Conservation (phyloP, 768 basidiomycete genomes). For the Mycena albidolilacea region DNA sequence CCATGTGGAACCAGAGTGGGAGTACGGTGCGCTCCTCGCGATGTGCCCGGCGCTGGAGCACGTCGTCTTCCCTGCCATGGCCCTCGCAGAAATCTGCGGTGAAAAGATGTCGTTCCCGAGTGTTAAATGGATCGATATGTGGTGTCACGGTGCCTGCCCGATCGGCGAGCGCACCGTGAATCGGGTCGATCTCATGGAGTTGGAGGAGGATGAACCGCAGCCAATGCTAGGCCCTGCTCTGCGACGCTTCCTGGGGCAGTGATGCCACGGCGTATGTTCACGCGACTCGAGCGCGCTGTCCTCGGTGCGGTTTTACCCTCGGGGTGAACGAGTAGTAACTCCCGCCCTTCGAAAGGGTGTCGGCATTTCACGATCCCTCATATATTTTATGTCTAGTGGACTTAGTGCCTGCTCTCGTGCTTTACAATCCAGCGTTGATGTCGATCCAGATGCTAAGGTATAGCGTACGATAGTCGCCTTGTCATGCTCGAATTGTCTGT, state of each 20-base stretch:
- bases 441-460: too few relatives aligned
- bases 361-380: too few relatives aligned
- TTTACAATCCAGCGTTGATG: too few relatives aligned
- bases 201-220: neutral
- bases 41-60: slow-evolving; percentile 11
- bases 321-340: neutral
- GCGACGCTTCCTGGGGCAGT: neutral
- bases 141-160: neutral
- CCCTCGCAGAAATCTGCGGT: too few relatives aligned
- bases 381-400: too few relatives aligned
- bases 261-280: neutral
- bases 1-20: neutral
- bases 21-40: neutral
- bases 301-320: neutral
- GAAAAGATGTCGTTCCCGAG: neutral
- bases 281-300: neutral
- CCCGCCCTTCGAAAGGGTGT: too few relatives aligned
- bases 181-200: neutral
- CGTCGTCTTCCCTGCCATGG: slow-evolving; percentile 8
- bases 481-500: too few relatives aligned
- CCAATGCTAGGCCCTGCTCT: neutral
- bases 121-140: neutral
- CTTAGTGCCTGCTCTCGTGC: too few relatives aligned
- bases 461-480: too few relatives aligned
- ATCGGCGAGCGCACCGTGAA: neutral